Conservation (phyloP, 2,329 filamentous ascomycete genomes). For the Gnomoniopsis smithogilvyi region DNA sequence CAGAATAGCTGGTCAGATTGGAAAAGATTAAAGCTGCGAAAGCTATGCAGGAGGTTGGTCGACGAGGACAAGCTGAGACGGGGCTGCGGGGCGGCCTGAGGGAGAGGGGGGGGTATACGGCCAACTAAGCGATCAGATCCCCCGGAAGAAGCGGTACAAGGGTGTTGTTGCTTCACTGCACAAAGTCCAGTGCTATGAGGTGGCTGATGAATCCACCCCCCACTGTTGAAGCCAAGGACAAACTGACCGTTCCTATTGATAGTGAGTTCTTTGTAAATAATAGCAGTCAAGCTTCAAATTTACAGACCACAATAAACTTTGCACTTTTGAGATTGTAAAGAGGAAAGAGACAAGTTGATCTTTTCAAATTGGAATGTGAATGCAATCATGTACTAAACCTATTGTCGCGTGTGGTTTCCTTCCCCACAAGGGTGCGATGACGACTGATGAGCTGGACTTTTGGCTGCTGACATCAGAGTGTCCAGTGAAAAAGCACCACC, state of each 20-base stretch:
- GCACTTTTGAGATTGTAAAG: too few species aligned
- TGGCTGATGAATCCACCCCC: too few species aligned
- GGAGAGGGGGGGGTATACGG: too few species aligned
- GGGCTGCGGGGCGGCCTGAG: slow-evolving; percentile 10
- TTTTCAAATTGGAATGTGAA: too few species aligned
- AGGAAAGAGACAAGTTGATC: too few species aligned
- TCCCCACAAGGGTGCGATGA: background rate
- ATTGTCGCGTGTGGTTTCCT: too few species aligned
- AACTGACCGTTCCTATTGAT: too few species aligned
- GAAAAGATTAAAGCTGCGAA: background rate
- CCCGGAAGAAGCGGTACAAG: slow-evolving; percentile 3
- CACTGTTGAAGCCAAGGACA: too few species aligned
- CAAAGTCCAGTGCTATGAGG: background rate
- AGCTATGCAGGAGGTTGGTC: background rate
- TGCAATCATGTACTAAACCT: too few species aligned
- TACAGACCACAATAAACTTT: too few species aligned
- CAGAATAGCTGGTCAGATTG: slow-evolving; percentile 15
- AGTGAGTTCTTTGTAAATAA: too few species aligned
- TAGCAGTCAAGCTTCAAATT: background rate
- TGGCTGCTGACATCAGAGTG: slow-evolving; percentile 7
- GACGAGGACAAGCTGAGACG: background rate
- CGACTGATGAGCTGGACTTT: slow-evolving; percentile 8
- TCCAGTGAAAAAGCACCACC: too few species aligned
- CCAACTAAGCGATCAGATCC: background rate
- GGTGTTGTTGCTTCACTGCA: background rate